Conservation (phyloP, 306 rosid genomes). For the Quercus ilex region DNA sequence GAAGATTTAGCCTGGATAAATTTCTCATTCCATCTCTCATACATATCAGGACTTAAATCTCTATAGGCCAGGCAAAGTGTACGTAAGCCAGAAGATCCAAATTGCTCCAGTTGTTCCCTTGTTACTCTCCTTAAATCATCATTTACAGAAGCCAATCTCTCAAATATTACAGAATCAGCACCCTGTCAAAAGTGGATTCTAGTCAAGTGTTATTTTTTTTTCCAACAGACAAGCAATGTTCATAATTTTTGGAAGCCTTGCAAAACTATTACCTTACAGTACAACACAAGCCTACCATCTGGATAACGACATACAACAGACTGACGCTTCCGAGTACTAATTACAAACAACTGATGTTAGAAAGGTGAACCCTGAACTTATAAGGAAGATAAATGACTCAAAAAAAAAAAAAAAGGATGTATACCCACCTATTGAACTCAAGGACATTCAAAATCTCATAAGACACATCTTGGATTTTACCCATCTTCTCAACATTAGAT, state of each 20-base stretch:
- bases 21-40: slow-evolving; percentile 95
- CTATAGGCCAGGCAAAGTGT: slow-evolving; percentile 92
- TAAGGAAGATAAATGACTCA: not conserved
- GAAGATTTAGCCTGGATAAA: slow-evolving; percentile 92
- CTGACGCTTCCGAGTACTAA: slow-evolving; percentile 95
- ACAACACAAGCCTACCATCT: slow-evolving; percentile 87
- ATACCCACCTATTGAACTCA: slow-evolving; percentile 82
- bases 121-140: slow-evolving; percentile 61
- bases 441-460: slow-evolving; percentile 94
- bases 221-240: slow-evolving; percentile 19
- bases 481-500: slow-evolving; percentile 84
- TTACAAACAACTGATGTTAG: slow-evolving; percentile 23
- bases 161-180: slow-evolving; percentile 87
- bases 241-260: slow-evolving; percentile 16
- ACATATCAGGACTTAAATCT: slow-evolving; percentile 65
- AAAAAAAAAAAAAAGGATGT: not conserved
- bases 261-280: slow-evolving; percentile 82
- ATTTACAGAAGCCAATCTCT: slow-evolving; percentile 64
- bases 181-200: slow-evolving; percentile 61
- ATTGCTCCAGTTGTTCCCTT: slow-evolving; percentile 75
- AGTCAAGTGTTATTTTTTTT: slow-evolving; percentile 26
- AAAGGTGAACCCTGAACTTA: slow-evolving; percentile 1
- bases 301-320: slow-evolving; percentile 95
- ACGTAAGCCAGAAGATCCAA: slow-evolving; percentile 87
- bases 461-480: slow-evolving; percentile 62